Base-by-base conservation (phyloP, 805 yeast species). In the Suhomyces sp. region DNA sequence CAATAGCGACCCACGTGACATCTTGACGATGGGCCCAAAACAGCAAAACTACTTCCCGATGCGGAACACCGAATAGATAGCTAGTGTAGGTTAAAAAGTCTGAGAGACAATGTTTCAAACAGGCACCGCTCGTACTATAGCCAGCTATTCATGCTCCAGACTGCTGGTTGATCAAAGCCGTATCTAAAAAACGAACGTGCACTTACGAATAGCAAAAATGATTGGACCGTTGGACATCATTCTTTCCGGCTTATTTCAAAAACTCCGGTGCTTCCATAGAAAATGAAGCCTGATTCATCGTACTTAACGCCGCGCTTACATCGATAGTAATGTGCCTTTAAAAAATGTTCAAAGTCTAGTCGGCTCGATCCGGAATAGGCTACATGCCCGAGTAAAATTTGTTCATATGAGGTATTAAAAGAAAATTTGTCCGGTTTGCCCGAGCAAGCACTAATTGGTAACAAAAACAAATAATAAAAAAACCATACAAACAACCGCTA, bases 41-140 rank as follows among this genome's bases (percentile, higher is more conserved):
- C 43, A 46, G 48, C 43, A 46, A 46, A 25, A 7, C 13, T 4
- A n/a, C 37, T 46, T 33, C 48, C 48, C 43, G 35, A 46, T 46
- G 43, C 48, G 39, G 47, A 22, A 27, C 19, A 8, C 41, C 15
- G 22, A 12, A 17, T 17, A 37, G 41, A 37, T 19, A 37, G 22
- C n/a, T 19, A 37, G 22, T 37, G 1, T 6, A 19, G 22, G 15
- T 37, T 4, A 27, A 27, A 12, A 10, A 17, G 41, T 37, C n/a
- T n/a, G 41, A 37, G 20, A 19, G 41, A 37, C 41, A 37, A 37
- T 17, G 20, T 37, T 37, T 37, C 41, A 7, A 2, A 31, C 17
- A 31, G 35, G 35, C 35, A 12, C 35, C 35, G 35, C 9, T 13
- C 17, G 35, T 6, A 3, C 17, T n/a, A 31, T 13, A n/a, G 35